Percentiles rank a stretch among this genome's conserved stretches.
These are phyloP conservation scores for Axilococcus clingmanii DNA, from an alignment of 139 green algal species.

Conservation along the genomic window DNA sequence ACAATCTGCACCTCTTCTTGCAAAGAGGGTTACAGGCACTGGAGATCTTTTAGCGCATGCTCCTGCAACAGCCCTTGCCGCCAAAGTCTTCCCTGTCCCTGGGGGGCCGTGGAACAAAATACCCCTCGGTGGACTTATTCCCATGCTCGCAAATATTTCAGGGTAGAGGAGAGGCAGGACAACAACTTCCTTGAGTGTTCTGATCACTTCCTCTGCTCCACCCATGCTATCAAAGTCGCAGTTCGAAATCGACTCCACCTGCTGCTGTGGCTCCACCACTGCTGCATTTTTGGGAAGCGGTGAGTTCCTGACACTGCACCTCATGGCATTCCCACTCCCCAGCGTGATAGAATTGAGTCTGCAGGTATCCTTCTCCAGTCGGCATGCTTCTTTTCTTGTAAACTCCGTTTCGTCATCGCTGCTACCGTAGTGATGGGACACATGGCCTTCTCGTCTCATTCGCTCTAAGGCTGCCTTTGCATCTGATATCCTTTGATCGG, in stretches of 20 bases:
- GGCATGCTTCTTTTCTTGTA: constrained; percentile 27
- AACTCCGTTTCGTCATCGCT: constrained; percentile 50
- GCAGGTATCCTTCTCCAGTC: constrained; percentile 29
- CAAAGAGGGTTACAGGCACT: constrained; percentile 20
- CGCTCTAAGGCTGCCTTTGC: too few species aligned
- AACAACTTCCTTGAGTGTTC: constrained; percentile 63
- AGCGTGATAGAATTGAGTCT: constrained; percentile 41
- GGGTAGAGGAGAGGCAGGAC: constrained; percentile 72
- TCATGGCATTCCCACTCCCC: too few species aligned
- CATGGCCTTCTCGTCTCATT: too few species aligned
- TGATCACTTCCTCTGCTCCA: constrained; percentile 60
- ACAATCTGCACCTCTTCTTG: constrained; percentile 46
- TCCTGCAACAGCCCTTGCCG: constrained; percentile 72
- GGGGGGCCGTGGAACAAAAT: constrained; percentile 83
- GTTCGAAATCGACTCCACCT: too few species aligned
- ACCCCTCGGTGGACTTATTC: constrained; percentile 61
- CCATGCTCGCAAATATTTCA: constrained; percentile 70
- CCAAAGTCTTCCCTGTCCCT: constrained; percentile 73
- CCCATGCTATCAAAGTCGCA: too few species aligned
- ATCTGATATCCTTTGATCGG: too few species aligned
- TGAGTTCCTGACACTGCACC: too few species aligned
- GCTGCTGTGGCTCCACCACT: too few species aligned
- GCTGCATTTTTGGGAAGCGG: too few species aligned
- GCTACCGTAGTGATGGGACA: constrained; percentile 7
- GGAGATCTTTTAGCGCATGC: too few species aligned